Base-by-base conservation (phyloP, 306 rosid species). In the Vigna trinervia region DNA sequence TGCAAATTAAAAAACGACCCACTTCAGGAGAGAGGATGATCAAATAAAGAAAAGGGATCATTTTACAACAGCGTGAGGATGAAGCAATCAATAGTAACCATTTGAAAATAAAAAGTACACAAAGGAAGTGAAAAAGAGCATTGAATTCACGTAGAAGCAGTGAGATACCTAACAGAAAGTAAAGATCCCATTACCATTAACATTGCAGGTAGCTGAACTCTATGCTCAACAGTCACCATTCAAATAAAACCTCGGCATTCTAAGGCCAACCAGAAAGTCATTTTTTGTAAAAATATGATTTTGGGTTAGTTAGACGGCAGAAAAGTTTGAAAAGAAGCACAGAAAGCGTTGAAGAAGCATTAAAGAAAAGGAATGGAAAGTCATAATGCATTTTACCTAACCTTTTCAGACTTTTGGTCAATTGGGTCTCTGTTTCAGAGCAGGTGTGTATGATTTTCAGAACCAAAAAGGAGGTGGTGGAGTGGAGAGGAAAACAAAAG, bases 51-150 rank as follows among this genome's bases (percentile, higher is more conserved):
- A 62, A 75, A 66, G 38, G 80, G 72, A 50, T 22, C 74, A 65
- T 83, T 76, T 4, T 22, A 80, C 70, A 70, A 76, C 82, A 85
- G 82, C 91, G 81, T 85, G 83, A 58, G 74, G 52, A 59, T 32
- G 84, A 83, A 83, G 89, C 85, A 86, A 75, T 63, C 71, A 78
- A 74, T 73, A 75, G 65, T 17, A 72, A 47, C 77, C 76, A 32
- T 63, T 71, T 43, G 26, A 54, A 74, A 62, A 79, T 0, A 19
- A 53, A 53, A 75, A 36, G 7, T 12, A 19, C 34, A 23, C 36
- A 57, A 82, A 64, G 74, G 58, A 22, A 48, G 72, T 64, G 57
- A 75, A 78, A 74, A 50, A 75, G 74, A 78, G 80, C 76, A 68
- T 2, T 39, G 34, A 19, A 38, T 71, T 41, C 78, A 71, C 34